A percentile compares a stretch with the other conserved stretches of the same genome.
Conservation (phyloP, 306 rosid genomes). For the Oxytropis ochrocephala region DNA sequence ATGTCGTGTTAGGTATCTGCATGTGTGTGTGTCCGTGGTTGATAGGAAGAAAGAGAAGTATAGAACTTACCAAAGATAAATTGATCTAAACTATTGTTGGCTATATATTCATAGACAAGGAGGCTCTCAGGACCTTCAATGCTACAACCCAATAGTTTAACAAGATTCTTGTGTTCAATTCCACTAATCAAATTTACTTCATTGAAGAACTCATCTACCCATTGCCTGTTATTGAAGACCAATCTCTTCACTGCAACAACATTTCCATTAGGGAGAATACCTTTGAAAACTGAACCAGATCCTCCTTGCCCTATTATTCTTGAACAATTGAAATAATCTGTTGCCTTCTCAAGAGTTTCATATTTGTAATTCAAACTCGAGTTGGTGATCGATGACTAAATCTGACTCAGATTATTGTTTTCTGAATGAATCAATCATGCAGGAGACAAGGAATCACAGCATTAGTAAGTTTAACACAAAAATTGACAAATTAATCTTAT, state of each 20-base stretch:
- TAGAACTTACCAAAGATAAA: slow-evolving; percentile 57
- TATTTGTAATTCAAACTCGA: slow-evolving; percentile 64
- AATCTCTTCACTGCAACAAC: slow-evolving; percentile 84
- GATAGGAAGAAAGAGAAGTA: not conserved
- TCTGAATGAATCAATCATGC: slow-evolving; percentile 30
- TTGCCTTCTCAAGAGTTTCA: slow-evolving; percentile 76
- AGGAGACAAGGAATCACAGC: slow-evolving; percentile 7
- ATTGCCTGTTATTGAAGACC: slow-evolving; percentile 74
- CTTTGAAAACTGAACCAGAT: slow-evolving; percentile 79
- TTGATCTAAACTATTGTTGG: slow-evolving; percentile 68
- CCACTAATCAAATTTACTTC: slow-evolving; percentile 78
- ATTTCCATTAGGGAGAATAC: slow-evolving; percentile 53
- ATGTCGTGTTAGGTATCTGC: no score
- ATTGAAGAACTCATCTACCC: slow-evolving; percentile 95
- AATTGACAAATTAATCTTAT: not conserved
- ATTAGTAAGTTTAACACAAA: not conserved
- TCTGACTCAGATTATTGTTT: slow-evolving; percentile 22
- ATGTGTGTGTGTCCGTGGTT: no score
- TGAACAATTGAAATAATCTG: slow-evolving; percentile 61
- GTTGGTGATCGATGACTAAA: slow-evolving; percentile 36
- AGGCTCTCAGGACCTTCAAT: slow-evolving; percentile 97
- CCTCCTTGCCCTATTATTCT: slow-evolving; percentile 85
- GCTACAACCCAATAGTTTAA: slow-evolving; percentile 80
- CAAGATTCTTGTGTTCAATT: slow-evolving; percentile 77
- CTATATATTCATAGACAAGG: slow-evolving; percentile 68